phyloP scores from a whole-genome alignment of 495 filamentous ascomycete genomes.

The Bathelium albidoporum region DNA sequence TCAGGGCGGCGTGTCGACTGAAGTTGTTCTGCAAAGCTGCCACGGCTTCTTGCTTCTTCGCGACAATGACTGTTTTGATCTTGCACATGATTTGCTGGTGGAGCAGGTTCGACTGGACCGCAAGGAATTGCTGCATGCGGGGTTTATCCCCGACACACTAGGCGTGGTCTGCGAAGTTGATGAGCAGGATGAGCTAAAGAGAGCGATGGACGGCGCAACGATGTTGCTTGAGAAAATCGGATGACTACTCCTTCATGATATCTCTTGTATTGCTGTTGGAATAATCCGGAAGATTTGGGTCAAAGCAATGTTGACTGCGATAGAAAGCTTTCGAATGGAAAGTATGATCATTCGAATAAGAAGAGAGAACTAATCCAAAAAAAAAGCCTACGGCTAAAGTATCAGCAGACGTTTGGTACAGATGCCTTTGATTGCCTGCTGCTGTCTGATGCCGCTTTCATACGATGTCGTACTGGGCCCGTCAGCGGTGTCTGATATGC shows the following conservation, averaged over 20 bases:
- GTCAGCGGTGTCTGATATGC: no score
- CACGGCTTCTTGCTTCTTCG: not conserved
- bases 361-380: no score
- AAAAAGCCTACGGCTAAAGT: no score
- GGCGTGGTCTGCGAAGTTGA: not conserved
- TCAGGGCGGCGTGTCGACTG: not conserved
- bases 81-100: not conserved
- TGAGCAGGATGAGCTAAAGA: not conserved
- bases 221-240: not conserved
- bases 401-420: no score
- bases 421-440: no score
- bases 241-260: not conserved
- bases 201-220: not conserved
- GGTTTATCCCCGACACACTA: not conserved
- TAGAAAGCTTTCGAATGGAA: no score
- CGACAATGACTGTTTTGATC: not conserved
- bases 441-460: no score
- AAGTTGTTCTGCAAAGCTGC: not conserved
- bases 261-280: not conserved
- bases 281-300: not conserved
- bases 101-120: slow-evolving; percentile 1
- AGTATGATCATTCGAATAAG: no score
- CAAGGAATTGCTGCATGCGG: not conserved
- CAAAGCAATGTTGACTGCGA: not conserved
- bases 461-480: no score